These are phyloP conservation scores for Medicago ruthenica DNA, from an alignment of 306 rosid genomes.

Conservation along the genomic window DNA sequence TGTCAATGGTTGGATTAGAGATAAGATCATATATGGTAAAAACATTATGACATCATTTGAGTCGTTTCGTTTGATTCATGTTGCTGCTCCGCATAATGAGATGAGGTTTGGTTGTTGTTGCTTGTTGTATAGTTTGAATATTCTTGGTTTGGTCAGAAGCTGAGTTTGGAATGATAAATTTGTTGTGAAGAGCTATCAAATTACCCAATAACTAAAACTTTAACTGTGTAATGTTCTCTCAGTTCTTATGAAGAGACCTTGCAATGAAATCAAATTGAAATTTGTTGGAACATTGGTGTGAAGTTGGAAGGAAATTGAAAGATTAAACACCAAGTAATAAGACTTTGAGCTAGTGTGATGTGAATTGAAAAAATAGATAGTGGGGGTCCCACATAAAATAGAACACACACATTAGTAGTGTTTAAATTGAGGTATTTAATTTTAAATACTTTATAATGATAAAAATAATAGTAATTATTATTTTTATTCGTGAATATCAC, in stretches of 20 bases:
- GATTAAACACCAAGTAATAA: no score
- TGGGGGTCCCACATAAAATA: no score
- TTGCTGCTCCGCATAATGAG: background rate
- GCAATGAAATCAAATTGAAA: background rate
- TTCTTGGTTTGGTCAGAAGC: background rate
- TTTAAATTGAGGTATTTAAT: no score
- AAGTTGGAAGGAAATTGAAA: no score
- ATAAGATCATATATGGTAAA: background rate
- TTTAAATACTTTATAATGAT: no score
- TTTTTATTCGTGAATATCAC: no score
- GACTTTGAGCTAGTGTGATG: no score
- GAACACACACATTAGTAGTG: no score
- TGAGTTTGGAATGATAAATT: background rate
- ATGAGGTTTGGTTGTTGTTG: background rate
- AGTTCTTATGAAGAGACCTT: background rate
- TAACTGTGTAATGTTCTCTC: background rate
- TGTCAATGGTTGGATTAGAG: background rate
- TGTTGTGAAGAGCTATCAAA: conserved; percentile 6
- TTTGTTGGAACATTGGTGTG: no score
- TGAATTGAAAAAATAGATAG: no score
- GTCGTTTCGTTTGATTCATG: background rate
- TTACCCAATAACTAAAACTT: background rate
- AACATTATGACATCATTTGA: background rate
- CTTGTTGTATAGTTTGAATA: no score
- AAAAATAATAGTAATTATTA: no score